Evolutionary conservation across 2,329 filamentous ascomycete species (phyloP), one percentile per base, ranked within the genome.

Genomic region (Diplodia mutila): DNA sequence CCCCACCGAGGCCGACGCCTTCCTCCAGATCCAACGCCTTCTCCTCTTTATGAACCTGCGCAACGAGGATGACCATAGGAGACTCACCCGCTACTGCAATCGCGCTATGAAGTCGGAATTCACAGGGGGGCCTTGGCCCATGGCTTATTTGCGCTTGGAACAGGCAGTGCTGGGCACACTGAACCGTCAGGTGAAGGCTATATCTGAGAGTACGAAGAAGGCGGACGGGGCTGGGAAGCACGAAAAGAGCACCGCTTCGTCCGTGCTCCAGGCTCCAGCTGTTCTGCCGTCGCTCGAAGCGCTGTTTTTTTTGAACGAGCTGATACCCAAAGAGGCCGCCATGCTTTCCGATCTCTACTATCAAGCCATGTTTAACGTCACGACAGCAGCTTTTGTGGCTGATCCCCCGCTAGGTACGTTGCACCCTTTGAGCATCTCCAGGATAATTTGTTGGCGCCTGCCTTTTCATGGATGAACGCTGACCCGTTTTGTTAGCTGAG

Each of bases 11-110:
- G 76, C 76, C 6, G 77, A 80, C 25, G 78, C 80, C 23, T 71
- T 82, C 37, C 69, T 69, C 52, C 80, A 83, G 69, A 71, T 84
- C 46, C 76, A 79, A 53, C 74, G 78, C 16, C 73, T 85, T 61
- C 73, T 84, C 49, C 75, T 79, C 23, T 85, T 85, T 73, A 79
- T 78, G 59, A 76, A 75, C 5, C 73, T 77, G 6, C 73, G 72
- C 34, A 75, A 74, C 27, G 74, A 77, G 39, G 73, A 76, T 3
- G 83, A 85, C 68, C 67, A 80, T 9, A 65, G 71, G 27, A 73
- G 82, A 51, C 74, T 85, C 72, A 71, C 73, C 5, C 77, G 78
- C 71, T 82, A 78, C 69, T 78, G 78, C 21, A 71, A 73, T 39
- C 76, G 81, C 25, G 78, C 82, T 67, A 77, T 77, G 57, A 68